Evolutionary conservation across 208 protist species (phyloP), one percentile per base, ranked within the genome.

Genomic region (Entamoeba dispar): DNA sequence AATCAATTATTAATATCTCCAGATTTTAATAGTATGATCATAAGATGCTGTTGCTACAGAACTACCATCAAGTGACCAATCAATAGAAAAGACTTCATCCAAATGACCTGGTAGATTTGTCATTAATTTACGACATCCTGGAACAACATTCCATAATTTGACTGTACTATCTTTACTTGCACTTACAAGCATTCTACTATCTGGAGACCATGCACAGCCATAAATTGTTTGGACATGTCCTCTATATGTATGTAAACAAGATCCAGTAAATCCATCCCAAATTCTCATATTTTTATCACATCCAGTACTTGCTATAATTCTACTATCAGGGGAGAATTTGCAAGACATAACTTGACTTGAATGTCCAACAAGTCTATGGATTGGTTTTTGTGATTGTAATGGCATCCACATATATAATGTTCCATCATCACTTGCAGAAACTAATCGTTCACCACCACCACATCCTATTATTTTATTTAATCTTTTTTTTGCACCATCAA

Each of bases 241-340:
- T 47, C 93, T 61, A 31, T 96, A 93, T 50, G 50, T 94, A 5
- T 50, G 38, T n/a, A 96, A 43, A 57, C 95, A 96, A 73, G 92
- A 93, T 34, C 95, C 95, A 31, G 55, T 94, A 15, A 50, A 19
- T 15, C 93, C 94, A 43, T 96, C 51, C 96, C 96, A 99, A 17
- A 99, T 92, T 93, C 98, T 98, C 5, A 99, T 97, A 49, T 97
- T 98, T 94, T 99, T 99, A 95, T 99, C 98, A 91, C 98, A 99
- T 5, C 97, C 98, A 50, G 97, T 98, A 38, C 96, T 98, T 19
- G 98, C 98, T 86, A 99, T 97, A 93, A 97, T 95, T 22, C 97
- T 96, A 38, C 98, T 98, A 94, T 99, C 97, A 0, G 98, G 98
- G 51, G 97, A 98, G 94, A 99, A 99, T 91, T 95, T 94, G 38